Base-by-base conservation (phyloP, 1,284 basidiomycete species). In the Takashimella koratensis region DNA sequence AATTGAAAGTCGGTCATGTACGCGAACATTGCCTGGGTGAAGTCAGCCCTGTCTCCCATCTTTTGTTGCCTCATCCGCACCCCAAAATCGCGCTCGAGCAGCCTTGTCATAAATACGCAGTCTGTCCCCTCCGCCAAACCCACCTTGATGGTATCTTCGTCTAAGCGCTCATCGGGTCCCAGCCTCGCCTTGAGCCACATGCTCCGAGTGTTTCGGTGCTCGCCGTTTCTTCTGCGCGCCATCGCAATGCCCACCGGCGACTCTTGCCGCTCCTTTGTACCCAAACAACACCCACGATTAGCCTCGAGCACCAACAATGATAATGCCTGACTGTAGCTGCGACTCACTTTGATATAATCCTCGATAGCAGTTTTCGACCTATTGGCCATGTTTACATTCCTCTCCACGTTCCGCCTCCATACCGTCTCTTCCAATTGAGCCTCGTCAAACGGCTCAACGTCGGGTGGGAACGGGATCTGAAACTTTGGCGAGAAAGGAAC, bases 1-100 rank as follows among this genome's bases (percentile, higher is more conserved):
- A 93, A 88, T 66, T 86, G 81, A 44, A 89, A 77, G 72, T 95
- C 91, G 2, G 90, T 90, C 50, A 91, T 81, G 65, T 92, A 95
- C 3, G 86, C 84, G 48, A 94, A 79, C 56, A 95, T 90, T 63
- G 88, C 90, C 88, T 92, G 64, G 2, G 49, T 53, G 22, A 53
- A 49, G 11, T 1, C 22, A 2, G 40, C 40, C n/a, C 40, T 16
- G 40, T 42, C 16, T 20, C 23, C 19, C n/a, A 13, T 2, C 26
- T n/a, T 24, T 6, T 21, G 3, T 19, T 21, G 23, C n/a, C n/a
- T n/a, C 21, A 39, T n/a, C 20, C 24, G 4, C 0, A n/a, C 4
- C 24, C 10, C 21, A 20, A 47, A 24, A 39, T 19, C 27, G 13
- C 40, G 55, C n/a, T 27, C 16, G 49, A 22, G 50, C 42, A 3